Evolutionary conservation across 1,139 yeast genomes (phyloP), one percentile per base, ranked within the genome.

Genomic region (Saccharomyces hybrid): DNA sequence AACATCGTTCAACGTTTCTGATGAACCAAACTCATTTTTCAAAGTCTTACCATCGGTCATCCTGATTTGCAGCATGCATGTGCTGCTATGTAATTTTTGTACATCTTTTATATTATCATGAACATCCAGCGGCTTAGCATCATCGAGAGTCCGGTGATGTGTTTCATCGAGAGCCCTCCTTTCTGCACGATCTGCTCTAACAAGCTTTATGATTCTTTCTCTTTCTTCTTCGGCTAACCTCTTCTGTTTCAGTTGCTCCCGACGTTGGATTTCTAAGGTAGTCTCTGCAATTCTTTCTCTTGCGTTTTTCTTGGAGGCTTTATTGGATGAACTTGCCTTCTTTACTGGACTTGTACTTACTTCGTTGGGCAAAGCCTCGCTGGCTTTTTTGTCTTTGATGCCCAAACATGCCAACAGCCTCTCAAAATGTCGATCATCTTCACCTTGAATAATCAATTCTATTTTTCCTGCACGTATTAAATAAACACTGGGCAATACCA

Each of bases 401-500:
- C 51, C 51, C 11, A 50, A 9, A 14, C 51, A 47, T 3, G 42
- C 23, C 32, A 51, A 11, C 16, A 51, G n/a, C 41, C 28, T 41
- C 42, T 48, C 49, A 42, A 41, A 47, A 23, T 50, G 48, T 11
- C 42, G 25, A 5, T 25, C 32, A 38, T 53, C 56, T 4, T 68
- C 71, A 5, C 71, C 75, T 3, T 70, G 71, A 6, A 82, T 68
- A 8, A 74, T 63, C 47, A 76, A 81, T 48, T 80, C 60, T 8
- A 82, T 68, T 47, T 72, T 65, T 2, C 84, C 81, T 8, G 73
- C 71, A 47, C 67, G 69, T 7, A 84, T 73, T 52, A 81, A 72
- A 66, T 73, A 79, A 56, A 79, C 71, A 59, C 80, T 74, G 11
- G 84, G 88, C 2, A 74, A 70, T 1, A 61, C 63, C 38, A 76